Percentiles rank a stretch among this genome's conserved stretches.
Conservation (phyloP, 2,329 filamentous ascomycete species). For the Colletotrichum tanaceti region DNA sequence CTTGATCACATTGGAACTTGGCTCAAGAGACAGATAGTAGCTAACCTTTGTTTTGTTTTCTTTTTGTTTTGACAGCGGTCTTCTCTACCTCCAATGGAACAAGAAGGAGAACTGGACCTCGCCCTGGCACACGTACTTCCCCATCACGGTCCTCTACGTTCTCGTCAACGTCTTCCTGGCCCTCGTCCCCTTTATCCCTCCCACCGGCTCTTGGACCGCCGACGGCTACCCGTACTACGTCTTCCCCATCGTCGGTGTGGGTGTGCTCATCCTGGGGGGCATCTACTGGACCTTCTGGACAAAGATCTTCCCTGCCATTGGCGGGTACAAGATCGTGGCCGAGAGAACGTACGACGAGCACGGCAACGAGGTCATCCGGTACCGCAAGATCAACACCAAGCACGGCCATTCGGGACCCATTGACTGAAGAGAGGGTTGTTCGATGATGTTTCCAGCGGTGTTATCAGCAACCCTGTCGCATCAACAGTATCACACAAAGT, state of each 20-base stretch:
- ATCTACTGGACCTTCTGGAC: constrained; percentile 67
- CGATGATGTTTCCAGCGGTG: background rate
- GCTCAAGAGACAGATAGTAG: accelerated
- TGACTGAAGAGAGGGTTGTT: background rate
- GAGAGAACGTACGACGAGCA: constrained; percentile 56
- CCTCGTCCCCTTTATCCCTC: constrained; percentile 67
- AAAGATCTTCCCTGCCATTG: constrained; percentile 60
- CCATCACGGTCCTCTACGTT: constrained; percentile 61
- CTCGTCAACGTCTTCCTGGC: constrained; percentile 64
- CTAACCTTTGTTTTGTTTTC: constrained; percentile 7
- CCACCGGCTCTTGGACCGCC: constrained; percentile 58
- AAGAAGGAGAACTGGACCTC: constrained; percentile 65
- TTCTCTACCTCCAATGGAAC: constrained; percentile 63
- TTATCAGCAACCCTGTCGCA: too few relatives aligned
- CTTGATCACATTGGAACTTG: background rate
- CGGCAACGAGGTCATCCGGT: constrained; percentile 55
- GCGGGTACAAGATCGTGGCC: constrained; percentile 62
- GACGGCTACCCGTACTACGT: constrained; percentile 67
- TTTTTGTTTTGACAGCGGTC: constrained; percentile 57
- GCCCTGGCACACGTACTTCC: constrained; percentile 63
- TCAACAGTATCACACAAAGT: background rate
- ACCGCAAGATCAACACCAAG: constrained; percentile 48
- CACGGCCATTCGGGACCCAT: constrained; percentile 2
- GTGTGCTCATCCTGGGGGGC: constrained; percentile 61
- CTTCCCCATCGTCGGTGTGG: constrained; percentile 66